Percentiles rank a stretch among this genome's conserved stretches.
These are phyloP conservation scores for Rubia tinctorum DNA, from an alignment of 305 asterid species.

Conservation along the genomic window DNA sequence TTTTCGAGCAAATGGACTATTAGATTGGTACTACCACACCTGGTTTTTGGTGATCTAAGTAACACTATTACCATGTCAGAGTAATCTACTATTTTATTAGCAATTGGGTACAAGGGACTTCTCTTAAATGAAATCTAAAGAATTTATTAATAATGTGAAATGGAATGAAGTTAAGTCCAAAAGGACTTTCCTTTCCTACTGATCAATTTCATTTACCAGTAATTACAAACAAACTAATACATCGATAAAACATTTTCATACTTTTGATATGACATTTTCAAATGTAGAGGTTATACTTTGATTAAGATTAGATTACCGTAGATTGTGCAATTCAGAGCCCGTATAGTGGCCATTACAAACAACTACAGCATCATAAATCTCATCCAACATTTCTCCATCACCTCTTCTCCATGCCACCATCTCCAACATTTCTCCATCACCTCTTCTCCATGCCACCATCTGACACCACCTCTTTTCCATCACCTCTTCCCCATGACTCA, in stretches of 20 bases:
- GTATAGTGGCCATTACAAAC: slow-evolving; percentile 84
- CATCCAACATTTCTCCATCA: slow-evolving; percentile 28
- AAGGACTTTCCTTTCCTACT: background rate
- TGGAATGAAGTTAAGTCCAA: background rate
- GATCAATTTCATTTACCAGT: too few species aligned
- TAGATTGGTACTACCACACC: background rate
- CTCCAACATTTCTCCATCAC: slow-evolving; percentile 23
- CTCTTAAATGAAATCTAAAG: background rate
- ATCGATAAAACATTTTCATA: background rate
- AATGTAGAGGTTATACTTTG: too few species aligned
- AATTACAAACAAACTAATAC: background rate
- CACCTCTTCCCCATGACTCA: too few species aligned
- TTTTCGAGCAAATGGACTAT: background rate
- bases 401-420: slow-evolving; percentile 44
- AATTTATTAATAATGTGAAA: background rate
- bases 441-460: slow-evolving; percentile 51
- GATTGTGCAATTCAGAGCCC: slow-evolving; percentile 73
- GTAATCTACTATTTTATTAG: too few species aligned
- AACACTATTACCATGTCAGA: background rate
- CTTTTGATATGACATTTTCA: background rate
- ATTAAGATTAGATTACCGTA: slow-evolving; percentile 42
- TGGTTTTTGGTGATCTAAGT: background rate
- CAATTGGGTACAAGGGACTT: too few species aligned
- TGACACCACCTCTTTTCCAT: too few species aligned
- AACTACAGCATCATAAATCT: slow-evolving; percentile 84